Percentiles rank a stretch among this genome's conserved stretches.
phyloP scores from a whole-genome alignment of 2,329 filamentous ascomycete species.

The Pestalotiopsis sp. region DNA sequence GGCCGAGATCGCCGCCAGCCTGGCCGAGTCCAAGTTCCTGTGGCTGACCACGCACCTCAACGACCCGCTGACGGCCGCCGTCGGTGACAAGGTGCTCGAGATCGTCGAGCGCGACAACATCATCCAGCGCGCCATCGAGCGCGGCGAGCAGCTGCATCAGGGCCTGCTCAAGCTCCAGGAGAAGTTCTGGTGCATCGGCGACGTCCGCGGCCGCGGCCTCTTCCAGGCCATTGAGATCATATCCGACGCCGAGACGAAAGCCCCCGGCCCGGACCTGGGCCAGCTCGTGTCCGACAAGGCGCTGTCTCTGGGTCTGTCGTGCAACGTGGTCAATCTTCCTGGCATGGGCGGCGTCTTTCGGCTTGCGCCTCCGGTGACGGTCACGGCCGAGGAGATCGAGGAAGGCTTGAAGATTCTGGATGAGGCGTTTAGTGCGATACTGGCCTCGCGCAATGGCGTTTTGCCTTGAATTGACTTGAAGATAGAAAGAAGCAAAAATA shows the following conservation, averaged over 20 bases:
- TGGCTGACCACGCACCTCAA: conserved; percentile 58
- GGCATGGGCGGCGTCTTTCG: conserved; percentile 52
- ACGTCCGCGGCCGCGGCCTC: conserved; percentile 52
- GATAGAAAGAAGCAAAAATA: not conserved
- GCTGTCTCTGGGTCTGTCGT: conserved; percentile 47
- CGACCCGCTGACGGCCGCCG: conserved; percentile 54
- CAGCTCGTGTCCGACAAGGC: conserved; percentile 43
- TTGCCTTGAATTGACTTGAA: not conserved
- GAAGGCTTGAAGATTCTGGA: conserved; percentile 52
- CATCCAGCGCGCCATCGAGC: conserved; percentile 38
- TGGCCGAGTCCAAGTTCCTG: conserved; percentile 45
- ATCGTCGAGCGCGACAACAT: conserved; percentile 52
- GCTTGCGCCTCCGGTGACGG: conserved; percentile 52
- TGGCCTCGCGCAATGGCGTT: not conserved
- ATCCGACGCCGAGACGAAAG: conserved; percentile 41
- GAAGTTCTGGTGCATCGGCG: conserved; percentile 54
- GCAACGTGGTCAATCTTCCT: conserved; percentile 48
- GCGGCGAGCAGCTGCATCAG: conserved; percentile 43
- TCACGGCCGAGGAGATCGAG: conserved; percentile 44
- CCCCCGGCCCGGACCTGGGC: conserved; percentile 43
- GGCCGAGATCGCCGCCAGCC: conserved; percentile 45
- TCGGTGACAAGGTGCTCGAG: conserved; percentile 56
- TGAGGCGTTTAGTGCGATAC: conserved; percentile 38
- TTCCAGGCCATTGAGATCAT: conserved; percentile 55
- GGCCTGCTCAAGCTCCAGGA: conserved; percentile 45